Evolutionary conservation across 345 rosid genomes (phyloP).

Genomic region (Erysimum cheiranthoides): DNA sequence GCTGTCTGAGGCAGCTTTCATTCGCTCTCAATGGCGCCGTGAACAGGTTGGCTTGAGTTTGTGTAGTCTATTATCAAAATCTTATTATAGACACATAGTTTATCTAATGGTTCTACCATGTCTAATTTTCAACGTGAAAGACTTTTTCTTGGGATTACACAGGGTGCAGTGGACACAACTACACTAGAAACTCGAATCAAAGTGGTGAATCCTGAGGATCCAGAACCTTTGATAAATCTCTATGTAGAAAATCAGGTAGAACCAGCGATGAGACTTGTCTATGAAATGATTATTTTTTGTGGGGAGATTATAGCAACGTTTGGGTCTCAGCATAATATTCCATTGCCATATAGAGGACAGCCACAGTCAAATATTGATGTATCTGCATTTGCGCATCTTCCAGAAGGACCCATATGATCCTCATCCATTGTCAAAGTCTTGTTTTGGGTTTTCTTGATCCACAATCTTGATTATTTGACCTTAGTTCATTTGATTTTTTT

Average conservation of each 20-base stretch:
- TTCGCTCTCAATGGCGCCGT: conserved; percentile 80
- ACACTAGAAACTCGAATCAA: conserved; percentile 83
- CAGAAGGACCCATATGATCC: conserved; percentile 93
- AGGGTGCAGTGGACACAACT: conserved; percentile 96
- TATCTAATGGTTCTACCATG: background rate
- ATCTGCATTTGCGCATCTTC: conserved; percentile 84
- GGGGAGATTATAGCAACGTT: conserved; percentile 90
- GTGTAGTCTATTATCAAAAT: conserved; percentile 11
- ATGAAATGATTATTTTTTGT: conserved; percentile 98
- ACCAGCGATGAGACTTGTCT: conserved; percentile 90
- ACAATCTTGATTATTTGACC: no score
- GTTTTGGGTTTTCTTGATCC: no score
- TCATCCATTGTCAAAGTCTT: conserved; percentile 64
- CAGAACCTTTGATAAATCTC: conserved; percentile 74
- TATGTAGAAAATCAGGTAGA: conserved; percentile 93
- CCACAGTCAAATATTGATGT: conserved; percentile 88
- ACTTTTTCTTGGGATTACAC: conserved; percentile 37
- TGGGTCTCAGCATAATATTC: conserved; percentile 73
- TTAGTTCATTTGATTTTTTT: no score
- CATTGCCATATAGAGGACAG: conserved; percentile 96
- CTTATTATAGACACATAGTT: conserved; percentile 7
- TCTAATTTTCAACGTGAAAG: conserved; percentile 8
- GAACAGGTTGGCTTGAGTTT: conserved; percentile 66
- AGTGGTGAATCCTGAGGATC: conserved; percentile 87
- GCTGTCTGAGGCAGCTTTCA: conserved; percentile 80